A percentile compares a stretch with the other conserved stretches of the same genome.
These are phyloP conservation scores for Chytriomyces sp. DNA, from an alignment of 192 early-diverging fungal genomes.

Conservation along the genomic window DNA sequence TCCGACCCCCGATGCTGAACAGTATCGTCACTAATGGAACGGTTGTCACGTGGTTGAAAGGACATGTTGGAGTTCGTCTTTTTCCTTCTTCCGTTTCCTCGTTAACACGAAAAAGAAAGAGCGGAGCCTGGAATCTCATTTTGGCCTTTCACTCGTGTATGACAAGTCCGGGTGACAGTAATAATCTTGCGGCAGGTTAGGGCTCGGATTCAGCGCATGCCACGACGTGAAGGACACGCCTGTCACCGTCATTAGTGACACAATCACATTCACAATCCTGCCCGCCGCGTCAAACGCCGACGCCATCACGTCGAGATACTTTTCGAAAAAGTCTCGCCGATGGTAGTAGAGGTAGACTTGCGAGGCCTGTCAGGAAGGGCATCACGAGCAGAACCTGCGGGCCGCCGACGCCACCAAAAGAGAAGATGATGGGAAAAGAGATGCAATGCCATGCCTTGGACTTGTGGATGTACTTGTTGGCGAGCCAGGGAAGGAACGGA, in stretches of 20 bases:
- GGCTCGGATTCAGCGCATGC: slow-evolving; percentile 2
- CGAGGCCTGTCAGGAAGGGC: slow-evolving; percentile 2
- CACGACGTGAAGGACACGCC: slow-evolving; percentile 5
- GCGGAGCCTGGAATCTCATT: too few relatives aligned
- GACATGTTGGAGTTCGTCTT: too few relatives aligned
- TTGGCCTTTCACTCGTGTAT: too few relatives aligned
- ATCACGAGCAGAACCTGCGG: slow-evolving; percentile 25
- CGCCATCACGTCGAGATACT: slow-evolving; percentile 57
- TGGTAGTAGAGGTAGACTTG: slow-evolving; percentile 32
- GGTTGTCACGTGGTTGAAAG: too few relatives aligned
- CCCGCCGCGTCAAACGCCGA: slow-evolving; percentile 57
- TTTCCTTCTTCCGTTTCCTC: too few relatives aligned
- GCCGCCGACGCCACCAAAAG: neutral
- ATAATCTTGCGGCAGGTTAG: neutral
- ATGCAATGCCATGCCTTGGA: slow-evolving; percentile 19
- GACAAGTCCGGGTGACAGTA: neutral
- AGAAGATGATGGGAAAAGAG: slow-evolving; percentile 27
- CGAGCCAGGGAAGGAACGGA: slow-evolving; percentile 42
- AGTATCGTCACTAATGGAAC: too few relatives aligned
- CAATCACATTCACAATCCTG: slow-evolving; percentile 3
- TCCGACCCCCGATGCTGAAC: too few relatives aligned
- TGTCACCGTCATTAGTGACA: neutral
- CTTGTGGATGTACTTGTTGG: slow-evolving; percentile 41
- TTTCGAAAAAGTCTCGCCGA: slow-evolving; percentile 20
- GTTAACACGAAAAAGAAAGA: too few relatives aligned